phyloP scores from a whole-genome alignment of 1,139 yeast genomes.

The Saccharomyces hybrid region DNA sequence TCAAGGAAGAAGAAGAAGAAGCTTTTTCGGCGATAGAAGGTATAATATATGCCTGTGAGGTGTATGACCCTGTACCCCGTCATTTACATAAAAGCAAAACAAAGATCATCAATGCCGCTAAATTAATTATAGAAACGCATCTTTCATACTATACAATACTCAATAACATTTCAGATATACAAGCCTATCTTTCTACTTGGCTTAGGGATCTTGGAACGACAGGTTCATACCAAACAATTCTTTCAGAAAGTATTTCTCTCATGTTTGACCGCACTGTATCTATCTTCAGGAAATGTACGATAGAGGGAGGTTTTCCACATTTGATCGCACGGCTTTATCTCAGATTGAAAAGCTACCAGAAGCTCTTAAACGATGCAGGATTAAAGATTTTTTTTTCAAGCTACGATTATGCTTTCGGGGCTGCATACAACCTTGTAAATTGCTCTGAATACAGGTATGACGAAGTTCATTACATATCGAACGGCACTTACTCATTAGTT shows the following conservation, averaged over 20 bases:
- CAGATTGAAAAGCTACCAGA: background rate
- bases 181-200: background rate
- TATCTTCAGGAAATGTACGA: background rate
- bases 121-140: background rate
- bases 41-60: background rate
- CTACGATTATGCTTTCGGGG: background rate
- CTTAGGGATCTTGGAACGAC: background rate
- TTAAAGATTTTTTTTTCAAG: background rate
- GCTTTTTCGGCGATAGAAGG: background rate
- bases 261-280: background rate
- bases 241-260: background rate
- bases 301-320: background rate
- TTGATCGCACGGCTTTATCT: background rate
- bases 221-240: background rate
- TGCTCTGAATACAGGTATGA: background rate
- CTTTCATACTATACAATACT: background rate
- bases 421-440: background rate
- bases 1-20: background rate
- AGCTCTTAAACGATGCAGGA: background rate
- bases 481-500: constrained; percentile 4
- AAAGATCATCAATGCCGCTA: background rate
- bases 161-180: background rate
- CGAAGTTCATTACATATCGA: background rate
- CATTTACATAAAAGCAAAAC: background rate
- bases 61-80: background rate